These are phyloP conservation scores for Colletotrichum tabaci DNA, from an alignment of 2,329 filamentous ascomycete genomes.

Conservation along the genomic window DNA sequence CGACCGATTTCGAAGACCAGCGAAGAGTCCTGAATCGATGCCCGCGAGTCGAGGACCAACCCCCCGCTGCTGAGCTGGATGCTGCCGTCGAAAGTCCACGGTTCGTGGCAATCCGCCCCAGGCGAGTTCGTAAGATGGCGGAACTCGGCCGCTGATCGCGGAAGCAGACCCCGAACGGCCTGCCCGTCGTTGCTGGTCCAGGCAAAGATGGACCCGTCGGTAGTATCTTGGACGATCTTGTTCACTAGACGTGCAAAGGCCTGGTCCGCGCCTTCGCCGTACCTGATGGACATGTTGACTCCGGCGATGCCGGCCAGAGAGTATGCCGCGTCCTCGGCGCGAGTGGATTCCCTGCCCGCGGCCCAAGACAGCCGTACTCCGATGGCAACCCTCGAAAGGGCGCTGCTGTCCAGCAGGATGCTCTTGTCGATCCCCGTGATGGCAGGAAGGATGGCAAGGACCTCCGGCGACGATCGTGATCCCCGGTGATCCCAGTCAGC, in stretches of 20 bases:
- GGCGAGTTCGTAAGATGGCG: not conserved
- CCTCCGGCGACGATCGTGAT: not conserved
- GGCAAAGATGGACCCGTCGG: slow-evolving; percentile 17
- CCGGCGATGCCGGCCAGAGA: slow-evolving; percentile 47
- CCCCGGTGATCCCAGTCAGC: not conserved
- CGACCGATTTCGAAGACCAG: not conserved
- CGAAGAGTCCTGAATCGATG: not conserved
- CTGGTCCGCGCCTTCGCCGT: slow-evolving; percentile 46
- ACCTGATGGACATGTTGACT: slow-evolving; percentile 47
- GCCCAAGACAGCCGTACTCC: slow-evolving; percentile 49
- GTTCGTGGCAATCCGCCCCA: accelerated
- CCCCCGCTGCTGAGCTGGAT: not conserved
- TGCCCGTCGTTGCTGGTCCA: not conserved
- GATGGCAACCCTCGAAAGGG: slow-evolving; percentile 42
- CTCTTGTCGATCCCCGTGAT: slow-evolving; percentile 2
- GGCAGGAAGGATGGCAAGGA: not conserved
- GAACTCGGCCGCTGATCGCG: not conserved
- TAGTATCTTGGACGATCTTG: not conserved
- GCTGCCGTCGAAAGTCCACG: not conserved
- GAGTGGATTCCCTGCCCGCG: slow-evolving; percentile 43
- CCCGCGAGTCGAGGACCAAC: not conserved
- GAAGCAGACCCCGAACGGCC: not conserved
- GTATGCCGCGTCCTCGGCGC: slow-evolving; percentile 46
- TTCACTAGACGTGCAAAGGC: slow-evolving; percentile 44
- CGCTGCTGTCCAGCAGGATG: slow-evolving; percentile 2